These are phyloP conservation scores for Gilbertella persicaria DNA, from an alignment of 371 early-diverging fungal species.

Conservation along the genomic window DNA sequence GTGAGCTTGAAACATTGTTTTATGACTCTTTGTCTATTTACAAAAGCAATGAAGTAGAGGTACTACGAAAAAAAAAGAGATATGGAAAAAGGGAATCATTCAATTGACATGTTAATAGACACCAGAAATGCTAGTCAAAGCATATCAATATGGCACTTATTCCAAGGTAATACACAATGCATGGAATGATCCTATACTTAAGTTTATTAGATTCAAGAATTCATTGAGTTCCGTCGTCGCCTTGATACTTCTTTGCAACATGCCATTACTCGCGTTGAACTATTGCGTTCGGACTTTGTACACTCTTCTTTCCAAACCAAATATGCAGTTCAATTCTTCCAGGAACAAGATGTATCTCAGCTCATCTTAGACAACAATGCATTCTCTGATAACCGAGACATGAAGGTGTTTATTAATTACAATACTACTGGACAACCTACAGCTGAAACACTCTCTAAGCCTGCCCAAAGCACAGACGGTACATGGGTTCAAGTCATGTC, in stretches of 20 bases:
- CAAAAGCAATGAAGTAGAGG: constrained; percentile 72
- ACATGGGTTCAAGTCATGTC: constrained; percentile 41
- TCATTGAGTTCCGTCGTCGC: constrained; percentile 76
- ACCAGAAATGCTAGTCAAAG: constrained; percentile 85
- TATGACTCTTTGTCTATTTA: constrained; percentile 71
- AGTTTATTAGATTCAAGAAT: constrained; percentile 70
- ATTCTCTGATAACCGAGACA: constrained; percentile 67
- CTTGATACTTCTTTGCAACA: constrained; percentile 77
- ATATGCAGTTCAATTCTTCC: constrained; percentile 56
- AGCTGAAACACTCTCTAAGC: constrained; percentile 43
- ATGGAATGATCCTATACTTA: not conserved
- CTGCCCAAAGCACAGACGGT: constrained; percentile 39
- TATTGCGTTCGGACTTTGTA: constrained; percentile 59
- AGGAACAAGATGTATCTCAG: constrained; percentile 55
- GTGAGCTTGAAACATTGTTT: constrained; percentile 56
- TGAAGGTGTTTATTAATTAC: constrained; percentile 60
- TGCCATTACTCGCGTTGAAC: constrained; percentile 55
- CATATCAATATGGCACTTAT: constrained; percentile 83
- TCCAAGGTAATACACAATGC: constrained; percentile 75
- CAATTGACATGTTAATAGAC: constrained; percentile 49
- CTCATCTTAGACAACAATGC: constrained; percentile 48
- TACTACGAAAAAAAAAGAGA: constrained; percentile 14
- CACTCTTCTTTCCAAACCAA: constrained; percentile 57
- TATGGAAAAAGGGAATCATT: not conserved
- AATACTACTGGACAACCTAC: constrained; percentile 39